These are phyloP conservation scores for Argentina anserina DNA, from an alignment of 306 rosid genomes.

Conservation along the genomic window DNA sequence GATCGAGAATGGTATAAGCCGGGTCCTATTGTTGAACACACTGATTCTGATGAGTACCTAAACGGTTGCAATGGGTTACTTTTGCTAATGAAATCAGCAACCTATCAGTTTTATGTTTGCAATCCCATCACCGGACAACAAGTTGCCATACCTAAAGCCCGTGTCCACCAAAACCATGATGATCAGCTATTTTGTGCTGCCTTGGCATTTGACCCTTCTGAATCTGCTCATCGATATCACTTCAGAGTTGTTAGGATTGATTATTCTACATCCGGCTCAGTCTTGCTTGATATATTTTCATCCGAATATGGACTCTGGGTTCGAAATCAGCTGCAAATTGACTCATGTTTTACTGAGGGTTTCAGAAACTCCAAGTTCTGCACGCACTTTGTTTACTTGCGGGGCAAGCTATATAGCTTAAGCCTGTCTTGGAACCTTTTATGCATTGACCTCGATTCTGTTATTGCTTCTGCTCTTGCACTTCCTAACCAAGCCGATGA, in stretches of 20 bases:
- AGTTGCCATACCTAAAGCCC: not conserved
- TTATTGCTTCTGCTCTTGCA: not conserved
- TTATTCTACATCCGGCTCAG: not conserved
- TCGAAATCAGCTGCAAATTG: not conserved
- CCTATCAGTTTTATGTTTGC: not conserved
- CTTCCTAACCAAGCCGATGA: not conserved
- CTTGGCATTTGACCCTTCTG: constrained; percentile 5
- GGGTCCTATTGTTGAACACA: not conserved
- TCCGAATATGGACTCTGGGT: not conserved
- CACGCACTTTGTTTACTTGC: not conserved
- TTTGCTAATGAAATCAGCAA: not conserved
- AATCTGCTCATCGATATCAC: constrained; percentile 8
- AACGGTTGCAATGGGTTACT: constrained; percentile 11
- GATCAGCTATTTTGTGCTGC: not conserved
- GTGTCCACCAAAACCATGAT: not conserved
- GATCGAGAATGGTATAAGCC: not conserved
- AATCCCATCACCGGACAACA: constrained; percentile 6
- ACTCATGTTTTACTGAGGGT: not conserved
- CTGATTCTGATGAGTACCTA: not conserved
- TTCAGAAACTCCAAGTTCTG: not conserved
- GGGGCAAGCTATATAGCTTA: not conserved
- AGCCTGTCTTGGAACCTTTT: not conserved
- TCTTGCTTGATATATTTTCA: not conserved
- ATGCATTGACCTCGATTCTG: not conserved
- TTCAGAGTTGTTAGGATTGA: constrained; percentile 6